A percentile compares a stretch with the other conserved stretches of the same genome.
Evolutionary conservation across 2,329 filamentous ascomycete species (phyloP).

Genomic region (Cladosporium sp.): DNA sequence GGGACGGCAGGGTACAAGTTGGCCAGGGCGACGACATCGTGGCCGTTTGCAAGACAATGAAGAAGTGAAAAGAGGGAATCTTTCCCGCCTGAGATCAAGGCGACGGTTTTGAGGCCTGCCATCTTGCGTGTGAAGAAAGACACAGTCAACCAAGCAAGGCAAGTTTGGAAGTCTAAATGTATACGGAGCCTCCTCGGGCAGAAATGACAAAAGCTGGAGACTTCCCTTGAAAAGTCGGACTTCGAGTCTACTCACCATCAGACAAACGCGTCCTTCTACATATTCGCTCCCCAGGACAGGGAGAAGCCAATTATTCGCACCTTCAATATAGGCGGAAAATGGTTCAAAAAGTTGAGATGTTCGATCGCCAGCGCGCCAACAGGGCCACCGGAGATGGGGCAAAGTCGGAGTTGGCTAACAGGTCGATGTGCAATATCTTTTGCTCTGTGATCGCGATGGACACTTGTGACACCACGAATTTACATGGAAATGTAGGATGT

Average conservation of each 20-base stretch:
- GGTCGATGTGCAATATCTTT: slow-evolving; percentile 24
- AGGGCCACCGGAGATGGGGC: slow-evolving; percentile 17
- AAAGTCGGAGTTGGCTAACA: slow-evolving; percentile 21
- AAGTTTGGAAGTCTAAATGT: not conserved
- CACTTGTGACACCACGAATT: slow-evolving; percentile 27
- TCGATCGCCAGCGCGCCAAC: slow-evolving; percentile 23
- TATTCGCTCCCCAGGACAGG: not conserved
- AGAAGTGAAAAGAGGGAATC: slow-evolving; percentile 92
- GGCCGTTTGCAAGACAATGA: slow-evolving; percentile 82
- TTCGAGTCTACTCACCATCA: slow-evolving; percentile 3
- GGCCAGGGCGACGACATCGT: slow-evolving; percentile 78
- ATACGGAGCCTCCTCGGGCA: slow-evolving; percentile 1
- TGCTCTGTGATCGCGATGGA: slow-evolving; percentile 28
- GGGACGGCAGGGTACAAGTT: slow-evolving; percentile 66
- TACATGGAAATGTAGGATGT: slow-evolving; percentile 23
- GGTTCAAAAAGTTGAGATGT: slow-evolving; percentile 12
- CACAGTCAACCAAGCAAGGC: not conserved
- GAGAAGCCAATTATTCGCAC: not conserved
- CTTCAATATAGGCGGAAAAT: not conserved
- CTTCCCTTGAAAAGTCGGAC: not conserved
- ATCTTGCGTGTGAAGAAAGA: slow-evolving; percentile 16
- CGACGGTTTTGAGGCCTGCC: slow-evolving; percentile 65
- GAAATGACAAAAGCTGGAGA: not conserved
- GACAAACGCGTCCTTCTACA: not conserved
- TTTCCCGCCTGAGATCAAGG: slow-evolving; percentile 91